These are phyloP conservation scores for Rhamnella rubrinervis DNA, from an alignment of 331 rosid species.

Conservation along the genomic window DNA sequence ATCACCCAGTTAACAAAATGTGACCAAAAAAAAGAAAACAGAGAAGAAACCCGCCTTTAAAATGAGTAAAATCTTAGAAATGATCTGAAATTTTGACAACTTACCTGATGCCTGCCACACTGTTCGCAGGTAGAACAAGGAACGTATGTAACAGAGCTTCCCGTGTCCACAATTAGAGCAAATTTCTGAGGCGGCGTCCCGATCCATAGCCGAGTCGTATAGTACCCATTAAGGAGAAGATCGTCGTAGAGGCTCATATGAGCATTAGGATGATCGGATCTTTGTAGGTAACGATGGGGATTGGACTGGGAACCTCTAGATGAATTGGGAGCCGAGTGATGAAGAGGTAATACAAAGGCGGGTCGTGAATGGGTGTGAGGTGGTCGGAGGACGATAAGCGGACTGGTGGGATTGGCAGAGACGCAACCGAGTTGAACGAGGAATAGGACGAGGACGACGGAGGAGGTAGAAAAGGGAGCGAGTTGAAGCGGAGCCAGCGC, in stretches of 20 bases:
- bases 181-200: slow-evolving; percentile 94
- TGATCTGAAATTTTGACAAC: background rate
- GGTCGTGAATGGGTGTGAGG: slow-evolving; percentile 33
- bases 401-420: slow-evolving; percentile 35
- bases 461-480: slow-evolving; percentile 3
- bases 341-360: slow-evolving; percentile 75
- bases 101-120: slow-evolving; percentile 92
- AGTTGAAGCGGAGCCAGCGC: slow-evolving; percentile 25
- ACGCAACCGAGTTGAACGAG: slow-evolving; percentile 20
- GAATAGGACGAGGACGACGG: slow-evolving; percentile 20
- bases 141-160: slow-evolving; percentile 92
- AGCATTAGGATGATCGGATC: slow-evolving; percentile 67
- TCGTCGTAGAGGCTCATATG: slow-evolving; percentile 92
- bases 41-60: background rate
- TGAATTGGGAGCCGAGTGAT: slow-evolving; percentile 46
- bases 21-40: background rate
- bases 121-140: slow-evolving; percentile 83
- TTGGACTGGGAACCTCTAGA: slow-evolving; percentile 25
- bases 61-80: background rate
- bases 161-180: slow-evolving; percentile 60
- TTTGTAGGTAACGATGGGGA: slow-evolving; percentile 62
- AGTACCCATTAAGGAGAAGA: slow-evolving; percentile 91
- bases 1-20: background rate
- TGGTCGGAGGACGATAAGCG: slow-evolving; percentile 26
- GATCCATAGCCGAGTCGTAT: slow-evolving; percentile 87